Evolutionary conservation across 106 monocot genomes (phyloP).

Genomic region (Narthecium ossifragum): DNA sequence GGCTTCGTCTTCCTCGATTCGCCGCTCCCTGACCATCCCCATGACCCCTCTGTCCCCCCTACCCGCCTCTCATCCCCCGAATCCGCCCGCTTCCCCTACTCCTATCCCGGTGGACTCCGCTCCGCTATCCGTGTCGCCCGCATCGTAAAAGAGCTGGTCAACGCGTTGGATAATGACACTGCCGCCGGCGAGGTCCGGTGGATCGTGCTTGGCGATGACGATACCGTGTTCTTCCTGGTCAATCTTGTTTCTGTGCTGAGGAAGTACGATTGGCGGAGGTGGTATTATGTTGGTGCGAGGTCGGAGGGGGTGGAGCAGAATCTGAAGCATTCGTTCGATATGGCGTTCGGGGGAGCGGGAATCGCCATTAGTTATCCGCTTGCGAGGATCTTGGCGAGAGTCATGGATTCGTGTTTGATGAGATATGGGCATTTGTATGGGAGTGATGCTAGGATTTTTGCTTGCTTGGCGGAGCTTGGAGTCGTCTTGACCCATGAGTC

Average conservation of each 20-base stretch:
- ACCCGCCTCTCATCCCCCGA: slow-evolving; percentile 16
- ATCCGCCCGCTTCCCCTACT: slow-evolving; percentile 47
- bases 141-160: slow-evolving; percentile 41
- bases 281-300: slow-evolving; percentile 59
- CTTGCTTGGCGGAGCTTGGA: slow-evolving; percentile 78
- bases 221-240: slow-evolving; percentile 73
- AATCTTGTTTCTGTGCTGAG: slow-evolving; percentile 48
- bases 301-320: slow-evolving; percentile 77
- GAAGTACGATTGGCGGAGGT: slow-evolving; percentile 55
- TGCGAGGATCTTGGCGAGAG: slow-evolving; percentile 53
- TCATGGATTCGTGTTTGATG: slow-evolving; percentile 67
- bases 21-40: not conserved
- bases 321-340: slow-evolving; percentile 42
- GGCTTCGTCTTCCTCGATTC: slow-evolving; percentile 58
- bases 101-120: slow-evolving; percentile 41
- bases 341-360: slow-evolving; percentile 91
- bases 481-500: slow-evolving; percentile 61
- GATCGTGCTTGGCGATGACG: slow-evolving; percentile 91
- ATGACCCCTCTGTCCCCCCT: not conserved
- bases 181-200: slow-evolving; percentile 29
- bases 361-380: slow-evolving; percentile 75
- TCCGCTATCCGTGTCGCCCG: slow-evolving; percentile 68
- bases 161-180: not conserved
- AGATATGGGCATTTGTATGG: slow-evolving; percentile 79
- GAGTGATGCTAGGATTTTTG: slow-evolving; percentile 69